A percentile compares a stretch with the other conserved stretches of the same genome.
These are phyloP conservation scores for Serendipita vermifera DNA, from an alignment of 768 basidiomycete species.

Conservation along the genomic window DNA sequence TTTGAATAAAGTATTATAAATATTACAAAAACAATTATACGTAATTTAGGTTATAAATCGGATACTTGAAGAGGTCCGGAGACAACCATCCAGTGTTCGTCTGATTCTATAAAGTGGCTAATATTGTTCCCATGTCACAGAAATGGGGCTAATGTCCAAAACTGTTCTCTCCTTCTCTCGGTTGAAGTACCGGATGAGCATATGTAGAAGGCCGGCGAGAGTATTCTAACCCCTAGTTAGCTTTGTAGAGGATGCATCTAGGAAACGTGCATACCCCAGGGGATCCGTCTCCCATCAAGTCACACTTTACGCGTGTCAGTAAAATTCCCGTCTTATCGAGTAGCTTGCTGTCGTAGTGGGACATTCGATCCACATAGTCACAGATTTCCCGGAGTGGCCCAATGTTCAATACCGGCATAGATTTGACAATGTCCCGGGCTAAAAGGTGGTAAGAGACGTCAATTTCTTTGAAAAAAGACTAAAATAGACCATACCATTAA, in stretches of 20 bases:
- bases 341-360: background rate
- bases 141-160: background rate
- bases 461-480: background rate
- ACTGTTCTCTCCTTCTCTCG: background rate
- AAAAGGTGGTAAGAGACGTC: background rate
- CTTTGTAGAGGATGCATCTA: background rate
- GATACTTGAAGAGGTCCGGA: background rate
- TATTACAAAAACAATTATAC: background rate
- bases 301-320: background rate
- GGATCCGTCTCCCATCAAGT: background rate
- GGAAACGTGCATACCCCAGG: background rate
- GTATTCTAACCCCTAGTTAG: background rate
- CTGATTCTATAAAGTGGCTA: background rate
- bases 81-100: background rate
- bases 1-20: background rate
- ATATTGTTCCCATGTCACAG: background rate
- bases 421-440: background rate
- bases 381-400: background rate
- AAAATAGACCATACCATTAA: background rate
- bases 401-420: background rate
- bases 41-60: background rate
- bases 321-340: background rate
- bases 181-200: background rate
- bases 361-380: background rate
- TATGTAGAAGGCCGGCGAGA: background rate